Base-by-base conservation (phyloP, 1,284 basidiomycete species). In the Naganishia liquefaciens region DNA sequence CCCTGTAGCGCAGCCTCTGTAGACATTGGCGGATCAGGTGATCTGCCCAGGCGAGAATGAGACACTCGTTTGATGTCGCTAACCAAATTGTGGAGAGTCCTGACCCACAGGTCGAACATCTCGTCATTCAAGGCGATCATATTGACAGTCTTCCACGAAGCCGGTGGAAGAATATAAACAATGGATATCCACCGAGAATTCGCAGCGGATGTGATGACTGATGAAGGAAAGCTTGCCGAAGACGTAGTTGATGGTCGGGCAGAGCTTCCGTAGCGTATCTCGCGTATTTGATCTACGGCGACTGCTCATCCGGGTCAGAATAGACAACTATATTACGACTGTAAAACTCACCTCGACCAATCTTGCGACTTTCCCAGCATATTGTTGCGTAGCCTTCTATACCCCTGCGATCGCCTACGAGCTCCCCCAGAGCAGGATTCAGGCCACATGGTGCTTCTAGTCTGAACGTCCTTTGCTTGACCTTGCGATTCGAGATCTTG, bases 101-200 rank as follows among this genome's bases (percentile, higher is more conserved):
- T 68, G 27, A 80, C 74, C 82, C 82, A 84, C 6, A 81, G 70
- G 5, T 81, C 79, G 72, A 90, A 88, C 0, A 87, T 82, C 27
- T 90, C 86, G 54, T 81, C 79, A 0, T 88, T 87, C 1, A 87
- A 81, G 0, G 93, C 90, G 66, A 98, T 85, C 64, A 97, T 83
- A 74, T 98, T 93, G 15, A 96, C 84, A 0, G 91, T 89, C 81
- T 97, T 98, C 86, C 94, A 97, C 52, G 85, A 84, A 82, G 80
- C 91, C 84, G 7, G 88, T 57, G 70, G 66, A 13, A 76, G 72
- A n/a, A 78, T 75, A 65, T 82, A 82, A 62, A 82, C 80, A 65
- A 83, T 75, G 1, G 80, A 80, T 54, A 82, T 77, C 80, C 82
- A 82, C 7, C 78, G 77, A 3, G 77, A 73, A n/a, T 49, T 61